Percentiles rank a stretch among this genome's conserved stretches.
Conservation (phyloP, 1,284 basidiomycete species). For the Fistulina hepatica region DNA sequence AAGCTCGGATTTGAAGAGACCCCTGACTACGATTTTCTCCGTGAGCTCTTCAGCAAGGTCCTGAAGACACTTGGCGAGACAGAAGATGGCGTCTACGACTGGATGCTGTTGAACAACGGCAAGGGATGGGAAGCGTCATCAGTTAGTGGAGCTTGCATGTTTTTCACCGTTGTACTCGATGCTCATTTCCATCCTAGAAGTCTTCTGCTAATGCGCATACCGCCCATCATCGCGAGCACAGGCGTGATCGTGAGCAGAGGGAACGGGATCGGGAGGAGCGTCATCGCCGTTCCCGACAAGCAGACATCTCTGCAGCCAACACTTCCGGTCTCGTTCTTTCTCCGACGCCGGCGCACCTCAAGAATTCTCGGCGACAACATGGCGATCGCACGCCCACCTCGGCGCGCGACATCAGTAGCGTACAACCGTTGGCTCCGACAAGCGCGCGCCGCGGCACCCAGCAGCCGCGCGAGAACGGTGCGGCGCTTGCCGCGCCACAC, state of each 20-base stretch:
- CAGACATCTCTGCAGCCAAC: slow-evolving; percentile 40
- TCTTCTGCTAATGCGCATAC: slow-evolving; percentile 44
- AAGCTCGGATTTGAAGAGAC: slow-evolving; percentile 93
- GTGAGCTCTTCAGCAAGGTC: slow-evolving; percentile 90
- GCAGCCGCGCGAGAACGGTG: slow-evolving; percentile 38
- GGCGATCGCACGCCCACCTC: slow-evolving; percentile 36
- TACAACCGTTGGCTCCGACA: slow-evolving; percentile 49
- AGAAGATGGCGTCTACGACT: slow-evolving; percentile 93
- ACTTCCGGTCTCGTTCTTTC: slow-evolving; percentile 46
- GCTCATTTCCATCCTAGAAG: slow-evolving; percentile 24
- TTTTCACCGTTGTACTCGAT: slow-evolving; percentile 9
- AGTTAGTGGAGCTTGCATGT: slow-evolving; percentile 52
- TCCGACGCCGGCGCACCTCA: slow-evolving; percentile 54
- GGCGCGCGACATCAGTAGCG: slow-evolving; percentile 43
- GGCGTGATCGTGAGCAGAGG: slow-evolving; percentile 42
- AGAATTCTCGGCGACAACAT: slow-evolving; percentile 38
- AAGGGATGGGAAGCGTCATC: slow-evolving; percentile 83
- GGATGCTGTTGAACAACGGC: slow-evolving; percentile 89
- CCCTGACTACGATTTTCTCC: slow-evolving; percentile 95
- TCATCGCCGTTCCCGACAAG: slow-evolving; percentile 49
- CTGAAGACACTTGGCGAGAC: slow-evolving; percentile 81
- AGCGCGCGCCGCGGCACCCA: slow-evolving; percentile 59
- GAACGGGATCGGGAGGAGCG: no score
- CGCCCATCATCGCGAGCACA: slow-evolving; percentile 37
- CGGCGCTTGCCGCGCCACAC: slow-evolving; percentile 42